Base-by-base conservation (phyloP, 225 moss, liverwort and hornwort genomes). In the Sphagnum contortum region DNA sequence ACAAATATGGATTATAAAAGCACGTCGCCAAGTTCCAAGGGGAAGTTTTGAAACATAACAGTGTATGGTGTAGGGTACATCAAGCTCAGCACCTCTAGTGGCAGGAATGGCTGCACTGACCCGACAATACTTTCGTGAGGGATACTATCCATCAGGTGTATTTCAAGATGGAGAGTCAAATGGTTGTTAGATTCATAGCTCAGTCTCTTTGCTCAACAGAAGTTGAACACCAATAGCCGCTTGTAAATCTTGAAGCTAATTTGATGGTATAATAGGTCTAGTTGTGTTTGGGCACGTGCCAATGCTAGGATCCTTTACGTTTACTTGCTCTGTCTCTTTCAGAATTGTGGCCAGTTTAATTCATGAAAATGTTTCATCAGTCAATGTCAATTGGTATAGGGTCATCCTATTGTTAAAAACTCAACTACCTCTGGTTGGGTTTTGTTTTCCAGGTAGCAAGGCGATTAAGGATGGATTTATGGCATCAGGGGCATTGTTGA, bases 91-190 rank as follows among this genome's bases (percentile, higher is more conserved):
- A 49, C 88, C 88, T 52, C n/a, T 88, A 5, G 75, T 80, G 64
- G 88, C 88, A 2, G 88, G 88, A 4, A 65, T 74, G 72, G 81
- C 88, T 9, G 65, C 84, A 53, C 69, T 88, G 60, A 75, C 70
- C 50, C 79, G 88, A 47, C 81, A 88, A 50, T 88, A 88, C 50
- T 84, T 88, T 14, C 73, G 79, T 59, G 84, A 88, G 67, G 88
- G 88, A 12, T 84, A 88, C 63, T 88, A 88, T 11, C 88, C 88
- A 73, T 82, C 79, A 73, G 88, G 88, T 82, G 59, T 64, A 47
- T 50, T 52, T 48, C 12, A 4, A 13, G 11, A 50, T 48, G 13
- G 11, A 48, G 48, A 4, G 29, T 13, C 29, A 9, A 9, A 9
- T 47, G 4, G 64, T 45, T 14, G 52, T 6, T 5, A 52, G 9